These are phyloP conservation scores for Yamadazyma trypodendri DNA, from an alignment of 1,139 yeast species.

Conservation along the genomic window DNA sequence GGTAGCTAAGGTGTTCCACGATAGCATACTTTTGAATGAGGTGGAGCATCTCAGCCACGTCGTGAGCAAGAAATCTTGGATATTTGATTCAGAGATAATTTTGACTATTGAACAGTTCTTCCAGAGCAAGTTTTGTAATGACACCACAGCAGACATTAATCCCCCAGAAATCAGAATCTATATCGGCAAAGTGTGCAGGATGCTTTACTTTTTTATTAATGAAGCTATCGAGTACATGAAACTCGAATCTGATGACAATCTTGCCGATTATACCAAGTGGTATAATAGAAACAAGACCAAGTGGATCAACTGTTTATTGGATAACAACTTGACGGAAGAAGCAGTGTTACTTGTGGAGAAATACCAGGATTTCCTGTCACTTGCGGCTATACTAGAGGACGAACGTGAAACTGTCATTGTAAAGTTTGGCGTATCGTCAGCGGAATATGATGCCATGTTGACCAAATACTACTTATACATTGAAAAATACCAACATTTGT, in stretches of 20 bases:
- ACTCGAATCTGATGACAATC: conserved; percentile 19
- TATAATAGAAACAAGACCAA: conserved; percentile 27
- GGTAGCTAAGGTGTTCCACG: conserved; percentile 36
- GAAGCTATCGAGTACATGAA: conserved; percentile 40
- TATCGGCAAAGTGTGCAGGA: conserved; percentile 26
- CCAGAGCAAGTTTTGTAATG: conserved; percentile 19
- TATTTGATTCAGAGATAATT: conserved; percentile 38
- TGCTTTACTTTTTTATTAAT: conserved; percentile 38
- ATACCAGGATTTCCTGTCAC: conserved; percentile 62
- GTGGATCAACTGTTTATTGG: conserved; percentile 59
- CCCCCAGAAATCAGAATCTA: conserved; percentile 12
- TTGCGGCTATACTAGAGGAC: conserved; percentile 62
- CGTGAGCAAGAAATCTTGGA: conserved; percentile 32
- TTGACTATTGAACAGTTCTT: conserved; percentile 34
- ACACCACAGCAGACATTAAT: conserved; percentile 15
- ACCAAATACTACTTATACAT: conserved; percentile 53
- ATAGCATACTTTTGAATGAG: conserved; percentile 48
- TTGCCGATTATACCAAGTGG: conserved; percentile 33
- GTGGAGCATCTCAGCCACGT: conserved; percentile 20
- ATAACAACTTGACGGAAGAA: conserved; percentile 45
- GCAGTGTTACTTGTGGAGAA: conserved; percentile 68
- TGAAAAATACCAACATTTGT: conserved; percentile 61
- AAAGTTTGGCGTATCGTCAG: conserved; percentile 19
- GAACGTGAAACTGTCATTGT: conserved; percentile 40
- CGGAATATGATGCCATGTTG: conserved; percentile 15